phyloP scores from a whole-genome alignment of 345 rosid genomes.

The Syzygium grande region DNA sequence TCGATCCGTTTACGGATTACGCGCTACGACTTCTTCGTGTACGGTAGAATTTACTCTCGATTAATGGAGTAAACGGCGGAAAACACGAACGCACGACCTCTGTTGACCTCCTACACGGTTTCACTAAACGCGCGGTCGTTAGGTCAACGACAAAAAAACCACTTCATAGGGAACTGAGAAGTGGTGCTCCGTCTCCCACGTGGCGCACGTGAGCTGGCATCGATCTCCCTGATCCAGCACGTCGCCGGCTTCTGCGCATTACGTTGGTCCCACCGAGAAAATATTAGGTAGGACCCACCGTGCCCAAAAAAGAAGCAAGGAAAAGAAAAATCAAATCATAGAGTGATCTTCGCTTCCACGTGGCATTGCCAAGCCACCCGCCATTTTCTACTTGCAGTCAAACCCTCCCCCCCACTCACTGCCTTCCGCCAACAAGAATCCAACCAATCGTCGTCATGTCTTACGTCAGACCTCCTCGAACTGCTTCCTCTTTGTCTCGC shows the following conservation, averaged over 20 bases:
- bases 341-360: background rate
- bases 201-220: background rate
- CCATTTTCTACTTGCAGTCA: background rate
- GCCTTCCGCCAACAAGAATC: background rate
- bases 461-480: slow-evolving; percentile 5
- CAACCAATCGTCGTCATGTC: background rate
- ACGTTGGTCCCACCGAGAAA: background rate
- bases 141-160: background rate
- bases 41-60: background rate
- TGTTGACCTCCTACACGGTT: background rate
- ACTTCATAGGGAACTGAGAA: background rate
- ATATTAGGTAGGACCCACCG: too few relatives aligned
- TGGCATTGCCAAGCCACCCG: background rate
- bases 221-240: background rate
- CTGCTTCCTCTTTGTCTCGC: background rate
- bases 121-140: background rate
- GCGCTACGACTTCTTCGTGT: too few relatives aligned
- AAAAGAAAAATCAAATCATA: background rate
- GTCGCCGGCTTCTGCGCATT: background rate
- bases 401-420: background rate
- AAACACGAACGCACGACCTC: background rate
- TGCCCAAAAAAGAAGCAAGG: background rate
- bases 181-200: background rate
- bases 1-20: accelerated
- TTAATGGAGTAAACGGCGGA: background rate